phyloP scores from a whole-genome alignment of 2,329 filamentous ascomycete genomes.

The Ophiosphaerella korrae region DNA sequence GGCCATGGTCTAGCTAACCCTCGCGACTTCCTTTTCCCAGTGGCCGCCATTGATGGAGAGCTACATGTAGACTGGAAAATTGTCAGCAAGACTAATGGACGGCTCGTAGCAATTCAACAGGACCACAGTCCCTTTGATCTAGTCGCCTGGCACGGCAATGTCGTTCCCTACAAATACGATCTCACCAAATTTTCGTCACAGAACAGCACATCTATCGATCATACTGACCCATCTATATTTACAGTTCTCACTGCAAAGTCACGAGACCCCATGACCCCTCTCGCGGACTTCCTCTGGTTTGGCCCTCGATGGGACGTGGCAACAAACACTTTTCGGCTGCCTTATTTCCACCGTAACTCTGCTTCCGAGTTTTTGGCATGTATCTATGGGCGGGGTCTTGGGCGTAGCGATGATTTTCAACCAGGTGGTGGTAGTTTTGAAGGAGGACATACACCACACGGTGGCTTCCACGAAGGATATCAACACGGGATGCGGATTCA shows the following conservation, averaged over 20 bases:
- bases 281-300: slow-evolving; percentile 48
- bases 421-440: slow-evolving; percentile 47
- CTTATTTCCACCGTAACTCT: slow-evolving; percentile 48
- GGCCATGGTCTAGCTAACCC: slow-evolving; percentile 49
- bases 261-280: slow-evolving; percentile 42
- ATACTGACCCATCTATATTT: slow-evolving; percentile 48
- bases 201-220: slow-evolving; percentile 47
- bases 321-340: slow-evolving; percentile 46
- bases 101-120: slow-evolving; percentile 42
- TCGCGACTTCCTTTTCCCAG: slow-evolving; percentile 47
- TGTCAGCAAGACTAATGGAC: slow-evolving; percentile 45
- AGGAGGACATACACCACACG: slow-evolving; percentile 46
- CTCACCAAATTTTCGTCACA: slow-evolving; percentile 54
- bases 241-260: slow-evolving; percentile 47
- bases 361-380: slow-evolving; percentile 47
- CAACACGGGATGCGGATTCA: slow-evolving; percentile 53
- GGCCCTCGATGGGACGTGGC: slow-evolving; percentile 48
- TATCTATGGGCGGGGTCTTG: slow-evolving; percentile 44
- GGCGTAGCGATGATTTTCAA: slow-evolving; percentile 52
- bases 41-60: slow-evolving; percentile 46
- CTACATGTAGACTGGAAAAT: slow-evolving; percentile 42
- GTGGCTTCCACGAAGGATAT: slow-evolving; percentile 52
- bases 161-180: slow-evolving; percentile 62
- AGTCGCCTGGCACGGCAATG: slow-evolving; percentile 49
- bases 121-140: slow-evolving; percentile 52